Evolutionary conservation across 192 early-diverging fungal genomes (phyloP), one percentile per base, ranked within the genome.

Genomic region (Rhizophagus prolifer): DNA sequence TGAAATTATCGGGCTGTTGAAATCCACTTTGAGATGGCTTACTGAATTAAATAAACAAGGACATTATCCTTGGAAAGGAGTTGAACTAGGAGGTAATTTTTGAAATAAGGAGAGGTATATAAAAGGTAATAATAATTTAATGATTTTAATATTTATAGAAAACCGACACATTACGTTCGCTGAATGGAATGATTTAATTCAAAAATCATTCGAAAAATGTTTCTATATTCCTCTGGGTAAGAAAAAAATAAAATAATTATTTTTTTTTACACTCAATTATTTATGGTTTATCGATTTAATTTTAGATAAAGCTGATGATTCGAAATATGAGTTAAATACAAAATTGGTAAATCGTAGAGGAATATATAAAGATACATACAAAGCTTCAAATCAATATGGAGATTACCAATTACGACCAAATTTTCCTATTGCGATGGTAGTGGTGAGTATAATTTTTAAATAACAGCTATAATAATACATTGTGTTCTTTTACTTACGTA

Each of bases 371-470:
- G 98, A 99, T 81, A 91, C 90, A 0, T 87, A 88, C 34, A 92
- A 89, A 10, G 86, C 95, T 4, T 86, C 91, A 9, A 80, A 87
- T 14, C 84, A 88, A 8, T 96, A 89, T 84, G 88, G 91, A 1
- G 95, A 97, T 81, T 97, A 95, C 75, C 98, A 98, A 85, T 85
- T 99, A 68, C 87, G 97, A 9, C 96, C 96, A 36, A 99, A 99
- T 81, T 89, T 96, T 72, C 83, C 89, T 54, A 86, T 97, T 19
- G 96, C 97, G 13, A 95, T 99, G 93, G 90, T 89, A 8, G 94
- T 95, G 46, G 74, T 75, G 38, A 34, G 74, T 66, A 19, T n/a
- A 44, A 38, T 1, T 16, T 38, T 34, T 14, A 38, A 36, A 73
- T n/a, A n/a, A n/a, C n/a, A n/a, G n/a, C n/a, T n/a, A 26, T 13